These are phyloP conservation scores for Paramyrothecium sp. DNA, from an alignment of 2,329 filamentous ascomycete genomes.

Conservation along the genomic window DNA sequence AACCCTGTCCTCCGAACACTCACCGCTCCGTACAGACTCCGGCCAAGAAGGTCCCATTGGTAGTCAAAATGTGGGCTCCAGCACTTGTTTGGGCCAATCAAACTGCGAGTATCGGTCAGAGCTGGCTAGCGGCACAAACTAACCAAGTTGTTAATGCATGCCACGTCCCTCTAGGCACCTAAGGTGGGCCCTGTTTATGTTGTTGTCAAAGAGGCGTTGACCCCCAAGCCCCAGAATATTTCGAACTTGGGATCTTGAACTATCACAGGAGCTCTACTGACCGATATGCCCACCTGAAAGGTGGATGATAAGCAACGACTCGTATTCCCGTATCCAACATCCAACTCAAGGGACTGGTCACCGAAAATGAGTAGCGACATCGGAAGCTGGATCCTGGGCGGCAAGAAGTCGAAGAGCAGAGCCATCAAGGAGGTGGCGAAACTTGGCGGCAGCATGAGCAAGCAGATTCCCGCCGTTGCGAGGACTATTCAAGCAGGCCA, in stretches of 20 bases:
- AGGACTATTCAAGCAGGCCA: constrained; percentile 23
- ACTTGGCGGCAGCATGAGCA: neutral
- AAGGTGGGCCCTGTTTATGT: neutral
- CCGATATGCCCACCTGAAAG: neutral
- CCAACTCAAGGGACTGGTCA: neutral
- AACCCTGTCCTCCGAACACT: neutral
- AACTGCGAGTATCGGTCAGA: neutral
- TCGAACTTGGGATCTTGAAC: neutral
- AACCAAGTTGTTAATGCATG: neutral
- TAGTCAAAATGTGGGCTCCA: too few relatives aligned
- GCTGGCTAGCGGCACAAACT: neutral
- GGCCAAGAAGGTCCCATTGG: too few relatives aligned
- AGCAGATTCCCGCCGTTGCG: neutral
- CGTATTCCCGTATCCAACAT: neutral
- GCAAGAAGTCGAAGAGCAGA: neutral
- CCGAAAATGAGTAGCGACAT: neutral
- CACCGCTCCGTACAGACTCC: too few relatives aligned
- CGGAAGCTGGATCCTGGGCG: neutral
- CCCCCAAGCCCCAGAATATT: neutral
- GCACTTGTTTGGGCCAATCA: too few relatives aligned
- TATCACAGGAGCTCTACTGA: neutral
- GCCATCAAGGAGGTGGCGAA: neutral
- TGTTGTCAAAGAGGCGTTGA: neutral
- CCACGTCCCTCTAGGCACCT: neutral
- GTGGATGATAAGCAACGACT: neutral